A percentile compares a stretch with the other conserved stretches of the same genome.
These are phyloP conservation scores for Rubia yunnanensis DNA, from an alignment of 257 asterid species.

Conservation along the genomic window DNA sequence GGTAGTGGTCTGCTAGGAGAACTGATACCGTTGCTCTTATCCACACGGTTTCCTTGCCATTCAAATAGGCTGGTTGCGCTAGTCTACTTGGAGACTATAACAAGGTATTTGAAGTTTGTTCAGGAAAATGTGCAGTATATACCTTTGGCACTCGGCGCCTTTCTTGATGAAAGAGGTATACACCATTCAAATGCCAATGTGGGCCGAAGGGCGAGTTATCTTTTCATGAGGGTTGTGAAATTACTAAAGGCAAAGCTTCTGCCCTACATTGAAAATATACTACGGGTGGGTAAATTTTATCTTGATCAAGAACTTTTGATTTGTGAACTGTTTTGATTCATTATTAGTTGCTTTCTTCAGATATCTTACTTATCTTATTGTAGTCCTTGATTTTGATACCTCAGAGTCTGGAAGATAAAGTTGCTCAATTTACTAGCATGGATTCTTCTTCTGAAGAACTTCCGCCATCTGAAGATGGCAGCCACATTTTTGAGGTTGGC, in stretches of 20 bases:
- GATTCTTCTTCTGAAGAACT: slow-evolving; percentile 36
- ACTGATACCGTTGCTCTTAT: slow-evolving; percentile 67
- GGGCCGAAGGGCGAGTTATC: slow-evolving; percentile 84
- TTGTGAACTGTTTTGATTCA: slow-evolving; percentile 3
- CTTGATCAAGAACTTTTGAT: slow-evolving; percentile 3
- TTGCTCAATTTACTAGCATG: slow-evolving; percentile 64
- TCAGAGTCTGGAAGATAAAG: slow-evolving; percentile 78
- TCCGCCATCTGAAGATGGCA: slow-evolving; percentile 78
- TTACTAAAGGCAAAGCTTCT: slow-evolving; percentile 74
- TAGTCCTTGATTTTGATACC: slow-evolving; percentile 11
- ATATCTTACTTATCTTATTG: slow-evolving; percentile 4
- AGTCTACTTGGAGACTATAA: slow-evolving; percentile 75
- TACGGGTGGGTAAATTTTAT: slow-evolving; percentile 55
- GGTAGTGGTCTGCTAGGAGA: slow-evolving; percentile 69
- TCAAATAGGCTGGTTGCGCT: slow-evolving; percentile 85
- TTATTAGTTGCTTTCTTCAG: slow-evolving; percentile 1
- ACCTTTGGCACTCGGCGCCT: slow-evolving; percentile 62
- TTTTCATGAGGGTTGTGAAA: slow-evolving; percentile 90
- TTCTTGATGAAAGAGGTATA: slow-evolving; percentile 94
- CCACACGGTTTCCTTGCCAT: slow-evolving; percentile 85
- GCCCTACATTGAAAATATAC: slow-evolving; percentile 82
- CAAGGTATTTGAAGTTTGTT: slow-evolving; percentile 75
- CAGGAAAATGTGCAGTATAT: slow-evolving; percentile 70
- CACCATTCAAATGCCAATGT: slow-evolving; percentile 78
- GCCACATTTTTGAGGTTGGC: slow-evolving; percentile 87